Percentiles rank a stretch among this genome's conserved stretches.
phyloP scores from a whole-genome alignment of 805 yeast genomes.

The Ogataea methylovora region DNA sequence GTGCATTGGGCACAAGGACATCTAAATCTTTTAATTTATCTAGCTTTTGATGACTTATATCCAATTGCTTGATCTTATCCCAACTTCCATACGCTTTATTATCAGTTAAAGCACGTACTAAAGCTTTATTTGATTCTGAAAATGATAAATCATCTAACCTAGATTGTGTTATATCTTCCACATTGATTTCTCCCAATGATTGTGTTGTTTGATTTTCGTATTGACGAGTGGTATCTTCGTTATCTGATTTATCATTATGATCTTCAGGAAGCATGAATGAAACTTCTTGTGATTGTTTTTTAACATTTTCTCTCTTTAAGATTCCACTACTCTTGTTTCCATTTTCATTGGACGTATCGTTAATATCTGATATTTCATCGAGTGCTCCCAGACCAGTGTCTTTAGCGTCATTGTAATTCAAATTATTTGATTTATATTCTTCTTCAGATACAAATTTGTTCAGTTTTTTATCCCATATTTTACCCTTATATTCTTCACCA shows the following conservation, averaged over 20 bases:
- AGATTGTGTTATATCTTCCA: slow-evolving; percentile 25
- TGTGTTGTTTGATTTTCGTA: neutral
- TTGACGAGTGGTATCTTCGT: neutral
- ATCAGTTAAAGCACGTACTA: slow-evolving; percentile 40
- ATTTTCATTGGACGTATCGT: slow-evolving; percentile 3
- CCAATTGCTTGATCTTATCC: slow-evolving; percentile 32
- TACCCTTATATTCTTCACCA: slow-evolving; percentile 23
- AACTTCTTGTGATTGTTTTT: slow-evolving; percentile 9
- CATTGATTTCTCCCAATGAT: neutral
- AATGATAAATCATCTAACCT: slow-evolving; percentile 37
- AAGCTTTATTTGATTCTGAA: slow-evolving; percentile 34
- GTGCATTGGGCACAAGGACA: slow-evolving; percentile 35
- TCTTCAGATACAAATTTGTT: slow-evolving; percentile 16
- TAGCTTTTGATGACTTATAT: slow-evolving; percentile 26
- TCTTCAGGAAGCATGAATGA: slow-evolving; percentile 13
- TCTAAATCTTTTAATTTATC: slow-evolving; percentile 36
- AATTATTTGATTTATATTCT: slow-evolving; percentile 7
- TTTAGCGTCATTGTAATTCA: neutral
- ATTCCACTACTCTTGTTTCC: slow-evolving; percentile 1
- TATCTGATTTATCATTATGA: neutral
- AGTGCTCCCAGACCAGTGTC: slow-evolving; percentile 3
- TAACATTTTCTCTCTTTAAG: neutral
- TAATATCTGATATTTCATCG: slow-evolving; percentile 15
- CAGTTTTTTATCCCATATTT: slow-evolving; percentile 19
- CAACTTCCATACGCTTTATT: slow-evolving; percentile 33